Evolutionary conservation across 441 rosid genomes (phyloP), one percentile per base, ranked within the genome.

Genomic region (Iberis amara): DNA sequence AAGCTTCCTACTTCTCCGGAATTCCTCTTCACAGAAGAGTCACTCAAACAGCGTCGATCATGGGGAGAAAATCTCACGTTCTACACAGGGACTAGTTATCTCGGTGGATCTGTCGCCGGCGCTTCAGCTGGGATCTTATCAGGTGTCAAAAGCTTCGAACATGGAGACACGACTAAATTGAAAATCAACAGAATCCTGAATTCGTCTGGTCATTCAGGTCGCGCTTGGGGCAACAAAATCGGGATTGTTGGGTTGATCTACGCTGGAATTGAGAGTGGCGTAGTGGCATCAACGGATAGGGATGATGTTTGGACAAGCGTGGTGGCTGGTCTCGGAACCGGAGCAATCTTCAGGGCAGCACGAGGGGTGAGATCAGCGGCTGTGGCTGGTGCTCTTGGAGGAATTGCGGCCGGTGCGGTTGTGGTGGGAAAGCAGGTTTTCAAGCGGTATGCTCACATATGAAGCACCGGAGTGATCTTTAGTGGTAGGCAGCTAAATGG

Each of bases 21-120:
- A 69, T 87, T 68, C 65, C 96, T 90, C 68, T 90, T 90, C 75
- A 24, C 82, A 3, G 98, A 90, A 50, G 96, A 90, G 56, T 73
- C 96, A 23, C 15, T 77, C 52, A 78, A 64, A 63, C 92, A 87
- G 42, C 96, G 95, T 65, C 94, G 96, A 40, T 79, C 96, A 39
- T 90, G 96, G 98, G 96, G 98, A 7, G 96, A 87, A 71, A 90
- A 87, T 39, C 85, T 90, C 59, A 85, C 96, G 39, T 90, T 87
- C 53, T 90, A 90, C 73, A 87, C 98, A 48, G 98, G 97, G 3
- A 52, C 81, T 1, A 76, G 86, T 47, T 90, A 86, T 63, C 77
- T 90, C 41, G 77, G 76, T 7, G 89, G 81, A 11, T 81, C 96
- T 8, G 49, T 76, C 11, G 67, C 64, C 51, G 98, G 94, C 5